Conservation (phyloP, 176 grass and related monocot genomes). For the Carex scoparia region DNA sequence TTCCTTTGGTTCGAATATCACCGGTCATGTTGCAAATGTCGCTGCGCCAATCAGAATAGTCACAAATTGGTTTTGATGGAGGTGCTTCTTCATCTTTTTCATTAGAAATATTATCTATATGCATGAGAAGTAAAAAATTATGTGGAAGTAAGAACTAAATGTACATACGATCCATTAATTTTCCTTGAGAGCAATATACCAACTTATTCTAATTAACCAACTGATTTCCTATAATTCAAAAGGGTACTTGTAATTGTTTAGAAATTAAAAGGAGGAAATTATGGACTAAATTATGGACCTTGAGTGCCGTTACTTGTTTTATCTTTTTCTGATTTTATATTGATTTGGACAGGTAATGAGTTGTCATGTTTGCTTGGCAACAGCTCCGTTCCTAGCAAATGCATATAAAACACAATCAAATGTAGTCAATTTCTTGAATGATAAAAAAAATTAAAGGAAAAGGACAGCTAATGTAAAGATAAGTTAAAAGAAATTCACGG, state of each 20-base stretch:
- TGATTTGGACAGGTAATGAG: not conserved
- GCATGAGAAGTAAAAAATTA: not conserved
- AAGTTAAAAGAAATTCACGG: not conserved
- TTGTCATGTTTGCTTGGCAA: not conserved
- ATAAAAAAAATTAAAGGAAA: not conserved
- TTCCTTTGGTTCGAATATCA: slow-evolving; percentile 40
- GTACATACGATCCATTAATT: not conserved
- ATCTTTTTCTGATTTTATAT: not conserved
- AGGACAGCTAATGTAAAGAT: not conserved
- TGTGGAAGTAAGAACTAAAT: not conserved
- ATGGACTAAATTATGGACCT: not conserved
- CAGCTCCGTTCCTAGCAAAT: not conserved
- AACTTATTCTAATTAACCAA: too few relatives aligned
- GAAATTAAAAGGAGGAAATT: not conserved
- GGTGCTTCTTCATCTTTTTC: not conserved
- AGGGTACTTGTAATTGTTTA: too few relatives aligned
- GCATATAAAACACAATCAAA: not conserved
- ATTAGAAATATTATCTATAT: not conserved
- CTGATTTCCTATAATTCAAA: not conserved
- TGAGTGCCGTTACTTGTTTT: not conserved
- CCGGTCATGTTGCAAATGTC: slow-evolving; percentile 46
- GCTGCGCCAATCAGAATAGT: slow-evolving; percentile 38
- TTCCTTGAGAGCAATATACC: not conserved
- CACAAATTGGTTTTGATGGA: slow-evolving; percentile 46
- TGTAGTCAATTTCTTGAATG: not conserved